phyloP scores from a whole-genome alignment of 2,329 filamentous ascomycete genomes.

The Parastagonospora nodorum region DNA sequence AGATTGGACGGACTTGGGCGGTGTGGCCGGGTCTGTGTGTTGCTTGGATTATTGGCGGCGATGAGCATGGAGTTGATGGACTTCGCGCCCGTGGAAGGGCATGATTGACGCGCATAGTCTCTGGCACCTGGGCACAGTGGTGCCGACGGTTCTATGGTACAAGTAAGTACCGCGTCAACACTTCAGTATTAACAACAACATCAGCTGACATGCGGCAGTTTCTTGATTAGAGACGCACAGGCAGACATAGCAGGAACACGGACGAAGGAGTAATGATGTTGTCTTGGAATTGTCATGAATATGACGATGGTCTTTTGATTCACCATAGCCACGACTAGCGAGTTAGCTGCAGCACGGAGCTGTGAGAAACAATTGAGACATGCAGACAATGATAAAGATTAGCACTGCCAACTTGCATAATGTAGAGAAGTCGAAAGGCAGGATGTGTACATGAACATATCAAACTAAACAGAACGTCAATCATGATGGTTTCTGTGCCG shows the following conservation, averaged over 20 bases:
- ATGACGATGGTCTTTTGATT: no score
- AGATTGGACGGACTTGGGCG: constrained; percentile 76
- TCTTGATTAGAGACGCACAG: constrained; percentile 81
- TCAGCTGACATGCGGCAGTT: constrained; percentile 59
- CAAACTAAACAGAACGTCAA: no score
- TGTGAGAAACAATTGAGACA: no score
- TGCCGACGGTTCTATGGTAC: constrained; percentile 89
- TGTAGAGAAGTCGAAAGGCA: no score
- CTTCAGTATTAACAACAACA: constrained; percentile 10
- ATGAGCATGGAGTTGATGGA: constrained; percentile 97
- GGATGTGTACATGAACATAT: no score
- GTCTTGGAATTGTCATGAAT: not conserved
- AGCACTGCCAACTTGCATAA: no score
- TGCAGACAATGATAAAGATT: no score
- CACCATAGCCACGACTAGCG: no score
- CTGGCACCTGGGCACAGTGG: constrained; percentile 94
- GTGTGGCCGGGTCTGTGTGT: constrained; percentile 90
- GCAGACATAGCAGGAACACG: constrained; percentile 77
- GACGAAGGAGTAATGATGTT: constrained; percentile 65
- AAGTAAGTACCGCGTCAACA: constrained; percentile 66
- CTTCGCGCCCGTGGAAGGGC: constrained; percentile 83
- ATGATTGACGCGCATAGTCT: constrained; percentile 91
- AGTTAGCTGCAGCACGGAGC: no score
- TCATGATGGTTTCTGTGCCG: no score
- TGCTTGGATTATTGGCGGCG: constrained; percentile 82